Conservation (phyloP, 768 basidiomycete species). For the Xerocomellus intermedius region DNA sequence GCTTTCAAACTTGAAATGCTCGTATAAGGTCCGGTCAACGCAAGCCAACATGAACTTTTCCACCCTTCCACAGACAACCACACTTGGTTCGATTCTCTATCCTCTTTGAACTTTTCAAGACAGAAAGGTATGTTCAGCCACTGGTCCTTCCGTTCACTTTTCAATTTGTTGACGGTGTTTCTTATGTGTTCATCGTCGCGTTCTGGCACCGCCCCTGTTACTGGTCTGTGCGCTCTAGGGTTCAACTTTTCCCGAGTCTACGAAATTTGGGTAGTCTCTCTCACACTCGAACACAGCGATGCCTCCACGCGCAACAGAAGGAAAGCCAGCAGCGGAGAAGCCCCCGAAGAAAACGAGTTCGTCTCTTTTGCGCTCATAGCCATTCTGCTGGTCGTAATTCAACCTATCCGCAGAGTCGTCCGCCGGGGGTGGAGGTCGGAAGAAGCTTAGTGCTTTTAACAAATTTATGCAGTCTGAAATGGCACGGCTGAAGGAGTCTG, state of each 20-base stretch:
- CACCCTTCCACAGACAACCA: slow-evolving; percentile 41
- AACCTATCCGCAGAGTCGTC: slow-evolving; percentile 47
- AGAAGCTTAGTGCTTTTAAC: slow-evolving; percentile 70
- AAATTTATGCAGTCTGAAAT: slow-evolving; percentile 81
- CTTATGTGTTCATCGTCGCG: slow-evolving; percentile 1
- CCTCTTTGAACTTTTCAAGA: slow-evolving; percentile 8
- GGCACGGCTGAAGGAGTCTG: slow-evolving; percentile 72
- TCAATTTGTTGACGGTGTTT: slow-evolving; percentile 4
- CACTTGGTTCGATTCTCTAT: slow-evolving; percentile 21
- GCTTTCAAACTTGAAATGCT: slow-evolving; percentile 28
- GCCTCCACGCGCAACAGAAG: slow-evolving; percentile 41
- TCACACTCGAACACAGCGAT: slow-evolving; percentile 29
- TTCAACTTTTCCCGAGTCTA: slow-evolving; percentile 14
- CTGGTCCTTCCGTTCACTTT: slow-evolving; percentile 2
- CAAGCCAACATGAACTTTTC: slow-evolving; percentile 50
- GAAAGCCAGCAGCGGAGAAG: slow-evolving; percentile 45
- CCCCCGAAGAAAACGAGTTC: slow-evolving; percentile 54
- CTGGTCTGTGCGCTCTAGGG: slow-evolving; percentile 28
- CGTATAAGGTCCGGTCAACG: slow-evolving; percentile 60
- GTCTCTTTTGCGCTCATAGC: slow-evolving; percentile 22
- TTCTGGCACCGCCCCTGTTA: slow-evolving; percentile 29
- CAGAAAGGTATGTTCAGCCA: slow-evolving; percentile 10
- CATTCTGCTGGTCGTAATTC: slow-evolving; percentile 18
- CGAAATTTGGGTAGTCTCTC: slow-evolving; percentile 10
- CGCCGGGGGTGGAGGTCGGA: slow-evolving; percentile 49